Conservation (phyloP, 1,284 basidiomycete genomes). For the Sporisorium sorghi region DNA sequence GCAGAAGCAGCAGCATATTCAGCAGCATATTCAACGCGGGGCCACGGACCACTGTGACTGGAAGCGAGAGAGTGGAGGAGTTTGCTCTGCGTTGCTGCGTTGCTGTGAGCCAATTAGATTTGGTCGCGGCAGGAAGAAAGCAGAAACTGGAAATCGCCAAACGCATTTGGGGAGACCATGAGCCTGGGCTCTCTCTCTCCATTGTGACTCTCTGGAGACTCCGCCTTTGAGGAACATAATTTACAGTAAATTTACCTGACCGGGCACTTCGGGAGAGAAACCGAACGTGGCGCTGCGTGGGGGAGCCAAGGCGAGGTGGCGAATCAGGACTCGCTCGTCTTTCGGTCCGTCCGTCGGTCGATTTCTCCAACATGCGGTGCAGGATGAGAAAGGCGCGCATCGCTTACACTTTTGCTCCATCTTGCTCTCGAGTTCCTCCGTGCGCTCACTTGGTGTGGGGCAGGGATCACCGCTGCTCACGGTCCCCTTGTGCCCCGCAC, state of each 20-base stretch:
- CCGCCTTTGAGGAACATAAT: slow-evolving; percentile 12
- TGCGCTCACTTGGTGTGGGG: background rate
- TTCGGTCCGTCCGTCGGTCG: slow-evolving; percentile 16
- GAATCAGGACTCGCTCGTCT: too few relatives aligned
- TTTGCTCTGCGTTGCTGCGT: background rate
- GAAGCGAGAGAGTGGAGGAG: background rate
- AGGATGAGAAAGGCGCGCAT: slow-evolving; percentile 6
- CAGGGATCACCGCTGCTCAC: background rate
- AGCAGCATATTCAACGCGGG: too few relatives aligned
- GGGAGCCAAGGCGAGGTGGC: too few relatives aligned
- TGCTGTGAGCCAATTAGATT: background rate
- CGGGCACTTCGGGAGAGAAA: too few relatives aligned
- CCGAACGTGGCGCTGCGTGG: too few relatives aligned
- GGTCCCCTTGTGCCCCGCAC: background rate
- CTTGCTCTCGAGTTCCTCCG: slow-evolving; percentile 4
- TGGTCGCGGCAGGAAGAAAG: background rate
- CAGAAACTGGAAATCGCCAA: too few relatives aligned
- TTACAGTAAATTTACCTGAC: too few relatives aligned
- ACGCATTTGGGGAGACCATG: slow-evolving; percentile 28
- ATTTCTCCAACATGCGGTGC: slow-evolving; percentile 22
- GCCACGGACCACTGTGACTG: slow-evolving; percentile 1
- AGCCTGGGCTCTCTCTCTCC: slow-evolving; percentile 19
- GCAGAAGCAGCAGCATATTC: background rate
- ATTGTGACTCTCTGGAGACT: slow-evolving; percentile 19
- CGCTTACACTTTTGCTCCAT: background rate